Base-by-base conservation (phyloP, 23 red algal species). In the Gracilaria caudata region DNA sequence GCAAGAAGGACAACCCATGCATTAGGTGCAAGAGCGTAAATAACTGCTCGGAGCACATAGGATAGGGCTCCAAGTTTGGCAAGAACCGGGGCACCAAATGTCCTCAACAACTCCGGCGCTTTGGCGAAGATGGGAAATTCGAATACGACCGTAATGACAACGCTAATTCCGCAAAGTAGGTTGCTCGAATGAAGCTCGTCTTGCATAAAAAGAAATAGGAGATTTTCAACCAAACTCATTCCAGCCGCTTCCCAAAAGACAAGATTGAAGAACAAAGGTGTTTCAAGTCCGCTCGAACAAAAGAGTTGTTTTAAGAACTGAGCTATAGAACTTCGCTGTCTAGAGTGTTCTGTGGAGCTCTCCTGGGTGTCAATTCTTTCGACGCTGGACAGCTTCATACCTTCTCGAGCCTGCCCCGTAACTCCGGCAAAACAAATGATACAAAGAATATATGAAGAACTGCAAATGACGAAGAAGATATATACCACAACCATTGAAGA, bases 101-200 rank as follows among this genome's bases (percentile, higher is more conserved):
- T 51, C 19, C 28, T n/a, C 19, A 90, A 36, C 34, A 88, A 70
- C 54, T 25, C 29, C 7, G 80, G 78, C 4, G 80, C 54, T 41
- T 75, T 68, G 20, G 75, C 81, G 23, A 93, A 93, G n/a, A 93
- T 32, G 8, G 90, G 90, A 13, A 93, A 66, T 64, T 93, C 90
- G 60, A 93, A 93, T 12, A 93, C 28, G 20, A 93, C 90, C 16
- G 90, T 93, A 23, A 93, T 79, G n/a, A 86, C 70, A 4, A 93
- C 90, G 36, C 55, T 86, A 1, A 93, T 38, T 26, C 90, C 90
- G 30, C 79, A 86, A 34, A 86, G 59, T 7, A 79, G 8, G 43
- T 86, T 78, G 68, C 64, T 68, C 16, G 90, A 55, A 1, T 68
- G 30, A n/a, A 93, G 79, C 61, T 93, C 90, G 25, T 93, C 47